phyloP scores from a whole-genome alignment of 257 asterid species.

The Ligustrum vulgare region DNA sequence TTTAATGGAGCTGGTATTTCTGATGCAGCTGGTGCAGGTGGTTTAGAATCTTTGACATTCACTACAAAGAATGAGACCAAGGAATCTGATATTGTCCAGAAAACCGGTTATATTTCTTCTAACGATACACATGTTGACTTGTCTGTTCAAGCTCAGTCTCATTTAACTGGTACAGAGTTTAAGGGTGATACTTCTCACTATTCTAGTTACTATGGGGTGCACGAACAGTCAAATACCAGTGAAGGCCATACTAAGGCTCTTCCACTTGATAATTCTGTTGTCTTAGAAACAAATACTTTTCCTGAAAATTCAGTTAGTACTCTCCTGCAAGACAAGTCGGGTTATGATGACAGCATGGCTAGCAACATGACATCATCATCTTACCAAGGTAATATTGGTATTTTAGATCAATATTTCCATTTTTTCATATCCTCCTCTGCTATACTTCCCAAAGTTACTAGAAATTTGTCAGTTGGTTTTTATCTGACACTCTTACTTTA shows the following conservation, averaged over 20 bases:
- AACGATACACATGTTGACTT: slow-evolving; percentile 23
- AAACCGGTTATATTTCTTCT: slow-evolving; percentile 34
- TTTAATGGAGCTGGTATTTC: slow-evolving; percentile 56
- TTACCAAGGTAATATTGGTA: slow-evolving; percentile 48
- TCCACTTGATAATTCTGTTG: slow-evolving; percentile 37
- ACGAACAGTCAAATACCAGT: slow-evolving; percentile 30
- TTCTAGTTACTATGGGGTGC: slow-evolving; percentile 33
- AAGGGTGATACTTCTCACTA: slow-evolving; percentile 30
- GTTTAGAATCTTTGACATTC: slow-evolving; percentile 28
- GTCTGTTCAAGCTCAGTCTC: slow-evolving; percentile 27
- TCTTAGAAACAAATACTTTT: slow-evolving; percentile 36
- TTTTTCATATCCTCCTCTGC: background rate
- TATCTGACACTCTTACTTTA: slow-evolving; percentile 19
- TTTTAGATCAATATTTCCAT: slow-evolving; percentile 11
- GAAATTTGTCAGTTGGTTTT: slow-evolving; percentile 19
- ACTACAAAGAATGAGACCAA: slow-evolving; percentile 35
- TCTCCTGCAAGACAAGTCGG: slow-evolving; percentile 38
- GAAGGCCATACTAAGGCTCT: slow-evolving; percentile 37
- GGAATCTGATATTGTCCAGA: slow-evolving; percentile 36
- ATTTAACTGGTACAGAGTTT: slow-evolving; percentile 38
- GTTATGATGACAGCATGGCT: slow-evolving; percentile 35
- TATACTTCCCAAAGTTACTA: slow-evolving; percentile 23
- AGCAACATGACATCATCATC: slow-evolving; percentile 41
- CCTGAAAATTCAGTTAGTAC: slow-evolving; percentile 37
- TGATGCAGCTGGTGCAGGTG: slow-evolving; percentile 44